Conservation (phyloP, 1,284 basidiomycete species). For the Cryptococcus wingfieldii region DNA sequence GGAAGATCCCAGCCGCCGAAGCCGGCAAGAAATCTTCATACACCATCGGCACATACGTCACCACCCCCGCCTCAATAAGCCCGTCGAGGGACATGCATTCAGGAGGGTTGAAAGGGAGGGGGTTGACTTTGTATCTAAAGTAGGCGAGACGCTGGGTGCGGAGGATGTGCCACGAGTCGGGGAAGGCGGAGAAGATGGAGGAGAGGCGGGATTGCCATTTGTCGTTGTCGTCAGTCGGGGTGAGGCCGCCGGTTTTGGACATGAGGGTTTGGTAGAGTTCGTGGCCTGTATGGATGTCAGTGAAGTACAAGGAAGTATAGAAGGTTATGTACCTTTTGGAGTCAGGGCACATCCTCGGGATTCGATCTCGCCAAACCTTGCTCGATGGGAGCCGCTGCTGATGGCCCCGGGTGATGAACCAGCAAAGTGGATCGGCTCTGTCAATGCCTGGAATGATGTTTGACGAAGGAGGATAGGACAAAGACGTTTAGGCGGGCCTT, state of each 20-base stretch:
- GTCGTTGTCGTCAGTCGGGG: conserved; percentile 30
- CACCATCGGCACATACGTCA: conserved; percentile 41
- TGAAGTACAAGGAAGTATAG: background rate
- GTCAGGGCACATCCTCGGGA: conserved; percentile 49
- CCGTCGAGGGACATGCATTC: conserved; percentile 11
- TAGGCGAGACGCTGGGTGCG: conserved; percentile 34
- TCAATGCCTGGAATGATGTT: conserved; percentile 49
- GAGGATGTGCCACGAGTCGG: conserved; percentile 33
- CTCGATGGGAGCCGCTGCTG: conserved; percentile 41
- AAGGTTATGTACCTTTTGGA: conserved; percentile 29
- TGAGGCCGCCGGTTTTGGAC: conserved; percentile 17
- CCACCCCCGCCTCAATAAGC: conserved; percentile 35
- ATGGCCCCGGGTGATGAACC: conserved; percentile 7
- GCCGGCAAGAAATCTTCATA: conserved; percentile 52
- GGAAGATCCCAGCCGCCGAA: conserved; percentile 51
- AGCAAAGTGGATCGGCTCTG: conserved; percentile 46
- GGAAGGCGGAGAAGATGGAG: conserved; percentile 30
- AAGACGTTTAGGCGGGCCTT: conserved; percentile 44
- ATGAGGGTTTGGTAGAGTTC: conserved; percentile 36
- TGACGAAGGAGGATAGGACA: conserved; percentile 50
- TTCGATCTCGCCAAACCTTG: conserved; percentile 53
- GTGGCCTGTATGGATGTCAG: conserved; percentile 21
- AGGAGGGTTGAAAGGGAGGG: conserved; percentile 1
- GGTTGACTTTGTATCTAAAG: conserved; percentile 15
- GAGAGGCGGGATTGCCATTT: conserved; percentile 38